phyloP scores from a whole-genome alignment of 2,329 filamentous ascomycete genomes.

The Cytospora chrysosperma region DNA sequence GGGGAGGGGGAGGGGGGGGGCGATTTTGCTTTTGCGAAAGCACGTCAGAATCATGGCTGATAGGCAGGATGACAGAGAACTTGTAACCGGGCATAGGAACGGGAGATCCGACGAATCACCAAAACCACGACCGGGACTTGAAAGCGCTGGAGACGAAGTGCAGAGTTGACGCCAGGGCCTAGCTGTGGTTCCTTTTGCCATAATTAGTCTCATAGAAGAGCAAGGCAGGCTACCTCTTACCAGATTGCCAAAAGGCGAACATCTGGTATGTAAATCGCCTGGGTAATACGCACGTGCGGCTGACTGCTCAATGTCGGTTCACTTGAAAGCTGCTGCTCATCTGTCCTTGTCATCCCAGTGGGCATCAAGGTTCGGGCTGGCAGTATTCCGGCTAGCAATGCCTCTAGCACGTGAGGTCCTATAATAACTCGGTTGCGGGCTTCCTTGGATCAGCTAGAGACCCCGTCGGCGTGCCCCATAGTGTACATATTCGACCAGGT shows the following conservation, averaged over 20 bases:
- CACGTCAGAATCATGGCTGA: background rate
- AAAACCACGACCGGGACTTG: background rate
- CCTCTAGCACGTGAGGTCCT: too few species aligned
- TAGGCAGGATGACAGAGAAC: background rate
- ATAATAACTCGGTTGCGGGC: background rate
- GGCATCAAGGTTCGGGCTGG: background rate
- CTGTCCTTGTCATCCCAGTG: background rate
- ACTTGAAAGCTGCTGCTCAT: slow-evolving; percentile 16
- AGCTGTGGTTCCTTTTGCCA: background rate
- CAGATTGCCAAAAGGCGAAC: slow-evolving; percentile 3
- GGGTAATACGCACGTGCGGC: slow-evolving; percentile 17
- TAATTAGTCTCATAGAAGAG: background rate
- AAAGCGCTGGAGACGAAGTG: background rate
- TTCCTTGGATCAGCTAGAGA: background rate
- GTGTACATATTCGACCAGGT: background rate
- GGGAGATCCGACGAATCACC: background rate
- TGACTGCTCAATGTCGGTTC: slow-evolving; percentile 17
- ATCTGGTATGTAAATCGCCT: too few species aligned
- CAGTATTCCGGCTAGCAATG: background rate
- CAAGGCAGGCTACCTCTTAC: slow-evolving; percentile 1
- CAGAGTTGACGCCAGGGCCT: background rate
- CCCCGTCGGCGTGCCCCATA: background rate
- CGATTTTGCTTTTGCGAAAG: background rate
- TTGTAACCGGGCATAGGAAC: too few species aligned
- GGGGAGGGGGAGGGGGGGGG: too few species aligned